A percentile compares a stretch with the other conserved stretches of the same genome.
These are phyloP conservation scores for Colletotrichum abscissum DNA, from an alignment of 2,329 filamentous ascomycete species.

Conservation along the genomic window DNA sequence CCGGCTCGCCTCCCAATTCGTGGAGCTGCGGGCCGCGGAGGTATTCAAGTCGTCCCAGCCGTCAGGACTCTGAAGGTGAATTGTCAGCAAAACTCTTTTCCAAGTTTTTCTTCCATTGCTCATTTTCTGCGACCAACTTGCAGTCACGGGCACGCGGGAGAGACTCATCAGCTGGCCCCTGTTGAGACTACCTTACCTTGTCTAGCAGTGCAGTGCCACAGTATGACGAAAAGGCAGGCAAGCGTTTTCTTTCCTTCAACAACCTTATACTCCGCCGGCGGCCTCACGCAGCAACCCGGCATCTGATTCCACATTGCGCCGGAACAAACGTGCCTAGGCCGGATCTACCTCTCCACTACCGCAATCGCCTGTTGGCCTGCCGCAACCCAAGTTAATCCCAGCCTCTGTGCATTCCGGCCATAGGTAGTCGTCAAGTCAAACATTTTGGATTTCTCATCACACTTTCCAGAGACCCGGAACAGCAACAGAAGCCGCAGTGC, in stretches of 20 bases:
- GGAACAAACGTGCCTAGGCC: not conserved
- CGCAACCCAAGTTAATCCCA: not conserved
- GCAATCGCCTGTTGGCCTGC: not conserved
- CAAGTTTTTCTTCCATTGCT: not conserved
- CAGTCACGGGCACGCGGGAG: not conserved
- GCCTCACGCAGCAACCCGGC: not conserved
- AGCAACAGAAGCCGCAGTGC: not conserved
- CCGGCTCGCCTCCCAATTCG: slow-evolving; percentile 25
- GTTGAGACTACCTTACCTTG: not conserved
- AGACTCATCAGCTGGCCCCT: not conserved
- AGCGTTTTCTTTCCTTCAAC: not conserved
- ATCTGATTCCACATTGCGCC: not conserved
- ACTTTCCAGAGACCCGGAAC: not conserved
- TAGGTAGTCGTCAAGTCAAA: not conserved
- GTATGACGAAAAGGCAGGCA: not conserved
- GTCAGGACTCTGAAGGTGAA: not conserved
- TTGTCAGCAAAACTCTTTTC: not conserved
- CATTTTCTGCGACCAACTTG: too few species aligned
- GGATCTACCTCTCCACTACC: not conserved
- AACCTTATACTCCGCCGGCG: not conserved
- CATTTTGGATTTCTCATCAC: not conserved
- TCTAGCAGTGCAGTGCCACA: not conserved
- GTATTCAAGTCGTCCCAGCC: slow-evolving; percentile 9
- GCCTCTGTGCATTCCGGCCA: not conserved
- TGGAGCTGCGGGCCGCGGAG: slow-evolving; percentile 28